These are phyloP conservation scores for Chaetomium sp. DNA, from an alignment of 2,329 filamentous ascomycete species.

Conservation along the genomic window DNA sequence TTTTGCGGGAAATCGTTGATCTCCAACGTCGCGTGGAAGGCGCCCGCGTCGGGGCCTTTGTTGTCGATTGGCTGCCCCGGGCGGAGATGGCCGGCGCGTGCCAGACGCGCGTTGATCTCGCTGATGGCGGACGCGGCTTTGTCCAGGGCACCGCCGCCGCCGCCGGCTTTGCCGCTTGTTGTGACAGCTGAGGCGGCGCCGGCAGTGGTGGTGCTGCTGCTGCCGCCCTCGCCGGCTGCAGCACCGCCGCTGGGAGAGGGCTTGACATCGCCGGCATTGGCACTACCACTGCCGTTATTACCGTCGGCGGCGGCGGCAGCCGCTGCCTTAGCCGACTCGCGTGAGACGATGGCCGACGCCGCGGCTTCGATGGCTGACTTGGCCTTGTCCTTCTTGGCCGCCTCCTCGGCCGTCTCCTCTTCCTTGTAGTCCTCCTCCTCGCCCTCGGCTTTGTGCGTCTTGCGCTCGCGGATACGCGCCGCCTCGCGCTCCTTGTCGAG, in stretches of 20 bases:
- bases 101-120: slow-evolving; percentile 84
- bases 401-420: slow-evolving; percentile 60
- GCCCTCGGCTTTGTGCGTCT: slow-evolving; percentile 82
- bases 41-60: slow-evolving; percentile 93
- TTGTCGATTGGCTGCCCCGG: slow-evolving; percentile 95
- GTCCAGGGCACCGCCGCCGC: slow-evolving; percentile 60
- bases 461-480: slow-evolving; percentile 77
- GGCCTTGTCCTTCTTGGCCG: slow-evolving; percentile 59
- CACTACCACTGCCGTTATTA: slow-evolving; percentile 11
- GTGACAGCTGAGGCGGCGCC: too few relatives aligned
- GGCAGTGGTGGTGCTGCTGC: slow-evolving; percentile 39
- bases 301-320: slow-evolving; percentile 26
- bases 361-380: slow-evolving; percentile 59
- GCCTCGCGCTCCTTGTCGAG: slow-evolving; percentile 88
- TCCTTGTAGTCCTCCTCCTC: slow-evolving; percentile 75
- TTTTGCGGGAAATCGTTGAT: slow-evolving; percentile 99
- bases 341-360: slow-evolving; percentile 49
- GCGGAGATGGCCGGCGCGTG: slow-evolving; percentile 81
- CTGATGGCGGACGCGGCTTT: slow-evolving; percentile 86
- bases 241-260: slow-evolving; percentile 31
- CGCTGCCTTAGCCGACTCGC: slow-evolving; percentile 44
- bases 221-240: slow-evolving; percentile 50
- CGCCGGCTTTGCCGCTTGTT: slow-evolving; percentile 20
- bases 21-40: slow-evolving; percentile 93
- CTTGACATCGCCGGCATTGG: slow-evolving; percentile 23